phyloP scores from a whole-genome alignment of 2,329 filamentous ascomycete species.

The Penicillium sp. region DNA sequence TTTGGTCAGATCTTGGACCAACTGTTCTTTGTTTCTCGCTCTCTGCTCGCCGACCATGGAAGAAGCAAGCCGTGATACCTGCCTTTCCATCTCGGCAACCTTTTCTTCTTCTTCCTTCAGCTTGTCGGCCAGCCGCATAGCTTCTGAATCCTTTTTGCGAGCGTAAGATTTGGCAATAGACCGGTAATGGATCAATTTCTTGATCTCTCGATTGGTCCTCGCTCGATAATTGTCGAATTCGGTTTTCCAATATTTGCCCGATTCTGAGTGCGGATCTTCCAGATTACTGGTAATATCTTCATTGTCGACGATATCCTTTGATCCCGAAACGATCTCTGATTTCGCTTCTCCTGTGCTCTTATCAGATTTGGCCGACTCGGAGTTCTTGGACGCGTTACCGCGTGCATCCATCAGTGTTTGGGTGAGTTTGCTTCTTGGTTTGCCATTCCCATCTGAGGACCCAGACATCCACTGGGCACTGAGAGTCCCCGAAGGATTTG shows the following conservation, averaged over 20 bases:
- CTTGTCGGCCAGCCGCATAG: conserved; percentile 52
- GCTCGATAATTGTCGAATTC: conserved; percentile 60
- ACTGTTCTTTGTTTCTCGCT: conserved; percentile 38
- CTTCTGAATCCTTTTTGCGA: conserved; percentile 58
- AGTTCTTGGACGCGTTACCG: conserved; percentile 34
- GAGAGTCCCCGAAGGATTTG: conserved; percentile 48
- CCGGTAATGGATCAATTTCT: conserved; percentile 60
- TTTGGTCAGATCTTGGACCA: conserved; percentile 44
- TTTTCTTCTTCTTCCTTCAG: conserved; percentile 52
- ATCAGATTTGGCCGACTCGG: conserved; percentile 15
- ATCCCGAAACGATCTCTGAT: not conserved
- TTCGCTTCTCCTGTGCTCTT: conserved; percentile 17
- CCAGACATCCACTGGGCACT: conserved; percentile 45
- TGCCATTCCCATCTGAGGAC: conserved; percentile 34
- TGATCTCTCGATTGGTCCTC: conserved; percentile 59
- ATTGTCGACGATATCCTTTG: conserved; percentile 32
- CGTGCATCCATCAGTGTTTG: conserved; percentile 43
- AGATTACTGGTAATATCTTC: conserved; percentile 54
- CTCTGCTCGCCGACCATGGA: conserved; percentile 36
- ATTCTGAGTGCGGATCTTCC: conserved; percentile 56
- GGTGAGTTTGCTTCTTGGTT: conserved; percentile 42
- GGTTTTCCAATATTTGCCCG: conserved; percentile 62
- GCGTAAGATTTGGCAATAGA: conserved; percentile 60
- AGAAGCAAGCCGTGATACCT: conserved; percentile 44
- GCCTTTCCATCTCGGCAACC: conserved; percentile 46